Evolutionary conservation across 139 green algal species (phyloP).

Genomic region (Tetraselmis chui): DNA sequence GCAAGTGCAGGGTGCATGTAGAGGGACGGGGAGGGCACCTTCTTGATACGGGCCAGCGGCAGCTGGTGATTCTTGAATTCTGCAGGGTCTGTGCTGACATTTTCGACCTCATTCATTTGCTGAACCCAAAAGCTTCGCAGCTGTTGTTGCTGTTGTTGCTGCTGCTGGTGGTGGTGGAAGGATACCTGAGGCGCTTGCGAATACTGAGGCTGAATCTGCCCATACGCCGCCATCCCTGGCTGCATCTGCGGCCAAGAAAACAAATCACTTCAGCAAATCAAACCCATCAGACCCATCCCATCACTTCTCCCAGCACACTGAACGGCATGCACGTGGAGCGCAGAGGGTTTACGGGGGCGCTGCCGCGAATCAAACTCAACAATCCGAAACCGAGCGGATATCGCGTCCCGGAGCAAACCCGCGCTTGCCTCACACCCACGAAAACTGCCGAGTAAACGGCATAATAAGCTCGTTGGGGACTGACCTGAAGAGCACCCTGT

Average conservation of each 20-base stretch:
- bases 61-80: constrained; percentile 97
- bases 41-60: constrained; percentile 98
- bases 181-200: neutral
- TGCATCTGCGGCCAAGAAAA: neutral
- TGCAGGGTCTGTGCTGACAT: constrained; percentile 48
- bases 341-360: no score
- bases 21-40: constrained; percentile 40
- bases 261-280: no score
- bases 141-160: constrained; percentile 29
- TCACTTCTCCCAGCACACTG: no score
- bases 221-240: neutral
- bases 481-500: neutral
- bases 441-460: no score
- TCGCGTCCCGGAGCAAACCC: no score
- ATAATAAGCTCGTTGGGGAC: no score
- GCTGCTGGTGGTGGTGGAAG: neutral
- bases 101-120: constrained; percentile 71
- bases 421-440: no score
- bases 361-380: no score
- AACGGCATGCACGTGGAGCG: no score
- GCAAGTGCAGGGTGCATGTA: no score
- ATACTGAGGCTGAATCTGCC: neutral
- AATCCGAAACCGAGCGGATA: no score
- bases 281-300: no score
- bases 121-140: constrained; percentile 78